A percentile compares a stretch with the other conserved stretches of the same genome.
These are phyloP conservation scores for Tuber magnatum DNA, from an alignment of 495 filamentous ascomycete species.

Conservation along the genomic window DNA sequence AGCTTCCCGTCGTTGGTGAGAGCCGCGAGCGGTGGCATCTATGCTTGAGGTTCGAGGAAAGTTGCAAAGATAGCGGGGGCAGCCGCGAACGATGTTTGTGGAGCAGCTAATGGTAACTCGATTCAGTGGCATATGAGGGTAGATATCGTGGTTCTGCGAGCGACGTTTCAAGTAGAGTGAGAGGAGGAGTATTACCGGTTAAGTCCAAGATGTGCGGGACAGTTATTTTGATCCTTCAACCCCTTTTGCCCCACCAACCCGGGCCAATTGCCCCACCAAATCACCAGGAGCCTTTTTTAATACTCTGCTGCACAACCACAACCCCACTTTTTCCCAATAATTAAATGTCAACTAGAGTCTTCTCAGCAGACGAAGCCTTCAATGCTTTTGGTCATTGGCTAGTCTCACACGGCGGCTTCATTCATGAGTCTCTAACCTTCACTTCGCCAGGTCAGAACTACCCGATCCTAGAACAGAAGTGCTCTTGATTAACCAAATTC, in stretches of 20 bases:
- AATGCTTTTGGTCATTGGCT: slow-evolving; percentile 30
- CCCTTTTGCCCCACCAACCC: background rate
- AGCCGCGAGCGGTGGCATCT: slow-evolving; percentile 5
- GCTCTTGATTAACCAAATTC: background rate
- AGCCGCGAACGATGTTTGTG: background rate
- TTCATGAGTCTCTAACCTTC: slow-evolving; percentile 33
- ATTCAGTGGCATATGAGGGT: slow-evolving; percentile 22
- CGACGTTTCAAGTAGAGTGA: slow-evolving; percentile 2
- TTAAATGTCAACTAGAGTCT: slow-evolving; percentile 10
- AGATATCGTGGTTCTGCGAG: slow-evolving; percentile 5
- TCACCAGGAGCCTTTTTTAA: background rate
- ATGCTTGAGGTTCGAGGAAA: slow-evolving; percentile 15
- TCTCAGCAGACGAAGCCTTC: slow-evolving; percentile 20
- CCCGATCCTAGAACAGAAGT: background rate
- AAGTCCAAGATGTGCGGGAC: background rate
- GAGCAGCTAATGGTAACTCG: slow-evolving; percentile 7
- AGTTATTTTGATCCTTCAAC: background rate
- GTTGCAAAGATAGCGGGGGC: background rate
- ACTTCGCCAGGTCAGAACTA: slow-evolving; percentile 17
- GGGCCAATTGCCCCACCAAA: background rate
- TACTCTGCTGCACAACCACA: slow-evolving; percentile 8
- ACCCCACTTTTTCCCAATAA: slow-evolving; percentile 6
- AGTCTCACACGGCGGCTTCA: slow-evolving; percentile 28
- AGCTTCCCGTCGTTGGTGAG: background rate
- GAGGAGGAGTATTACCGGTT: background rate